Evolutionary conservation across 768 basidiomycete species (phyloP).

Genomic region (Pholiota molesta): DNA sequence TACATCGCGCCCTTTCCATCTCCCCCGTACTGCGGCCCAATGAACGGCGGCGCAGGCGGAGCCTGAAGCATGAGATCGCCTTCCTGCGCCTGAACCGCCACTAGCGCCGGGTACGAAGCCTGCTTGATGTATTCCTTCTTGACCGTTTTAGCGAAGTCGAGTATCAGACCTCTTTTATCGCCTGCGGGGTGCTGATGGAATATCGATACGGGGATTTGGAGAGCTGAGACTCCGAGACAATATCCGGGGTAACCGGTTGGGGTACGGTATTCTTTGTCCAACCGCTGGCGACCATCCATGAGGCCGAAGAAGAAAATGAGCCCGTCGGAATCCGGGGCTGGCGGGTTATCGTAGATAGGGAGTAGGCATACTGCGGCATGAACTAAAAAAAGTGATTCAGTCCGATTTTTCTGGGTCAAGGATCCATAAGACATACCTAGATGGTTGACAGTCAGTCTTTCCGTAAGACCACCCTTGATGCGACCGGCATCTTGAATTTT

Average conservation of each 20-base stretch:
- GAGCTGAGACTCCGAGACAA: constrained; percentile 20
- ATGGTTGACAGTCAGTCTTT: constrained; percentile 23
- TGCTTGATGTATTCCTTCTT: constrained; percentile 21
- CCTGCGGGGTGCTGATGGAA: constrained; percentile 15
- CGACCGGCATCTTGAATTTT: constrained; percentile 17
- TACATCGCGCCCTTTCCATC: constrained; percentile 20
- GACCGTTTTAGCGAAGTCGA: constrained; percentile 17
- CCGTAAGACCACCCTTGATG: constrained; percentile 1
- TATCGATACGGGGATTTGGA: constrained; percentile 16
- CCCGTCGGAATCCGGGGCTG: constrained; percentile 12
- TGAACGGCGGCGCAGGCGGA: constrained; percentile 18
- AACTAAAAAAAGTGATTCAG: constrained; percentile 2
- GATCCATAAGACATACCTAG: constrained; percentile 10
- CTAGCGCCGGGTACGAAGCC: constrained; percentile 17
- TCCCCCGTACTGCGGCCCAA: constrained; percentile 19
- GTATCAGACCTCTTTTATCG: constrained; percentile 15
- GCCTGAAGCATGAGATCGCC: constrained; percentile 17
- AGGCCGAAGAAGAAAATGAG: constrained; percentile 21
- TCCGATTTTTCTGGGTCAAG: background rate
- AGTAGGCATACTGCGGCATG: constrained; percentile 20
- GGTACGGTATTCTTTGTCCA: constrained; percentile 17
- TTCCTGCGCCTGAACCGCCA: constrained; percentile 21
- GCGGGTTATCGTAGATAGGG: constrained; percentile 21
- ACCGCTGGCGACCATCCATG: constrained; percentile 20
- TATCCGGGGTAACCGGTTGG: constrained; percentile 20